phyloP scores from a whole-genome alignment of 2,329 filamentous ascomycete species.

The Penicillium decumbens region DNA sequence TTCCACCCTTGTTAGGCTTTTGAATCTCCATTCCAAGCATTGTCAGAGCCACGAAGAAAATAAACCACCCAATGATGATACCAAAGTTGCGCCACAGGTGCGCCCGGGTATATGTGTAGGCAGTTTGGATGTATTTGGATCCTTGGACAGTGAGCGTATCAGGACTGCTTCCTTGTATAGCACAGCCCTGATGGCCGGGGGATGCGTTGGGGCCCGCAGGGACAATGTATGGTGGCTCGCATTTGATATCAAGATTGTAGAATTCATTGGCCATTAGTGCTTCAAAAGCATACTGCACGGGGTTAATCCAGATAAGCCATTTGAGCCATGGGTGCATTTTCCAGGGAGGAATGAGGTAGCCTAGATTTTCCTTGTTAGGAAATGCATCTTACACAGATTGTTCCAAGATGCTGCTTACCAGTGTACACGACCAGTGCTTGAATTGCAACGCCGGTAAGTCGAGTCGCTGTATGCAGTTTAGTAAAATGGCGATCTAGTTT shows the following conservation, averaged over 20 bases:
- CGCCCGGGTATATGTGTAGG: conserved; percentile 52
- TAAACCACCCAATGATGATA: conserved; percentile 70
- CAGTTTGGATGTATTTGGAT: conserved; percentile 51
- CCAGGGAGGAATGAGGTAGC: conserved; percentile 59
- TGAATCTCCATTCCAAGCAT: conserved; percentile 74
- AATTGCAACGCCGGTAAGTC: conserved; percentile 48
- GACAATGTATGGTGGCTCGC: conserved; percentile 53
- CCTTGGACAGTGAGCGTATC: conserved; percentile 53
- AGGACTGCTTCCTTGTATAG: conserved; percentile 54
- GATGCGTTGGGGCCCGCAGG: conserved; percentile 48
- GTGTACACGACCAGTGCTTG: conserved; percentile 57
- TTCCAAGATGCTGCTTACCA: conserved; percentile 18
- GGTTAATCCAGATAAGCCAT: conserved; percentile 63
- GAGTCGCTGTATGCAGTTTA: conserved; percentile 34
- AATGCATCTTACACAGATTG: no score
- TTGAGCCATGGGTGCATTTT: conserved; percentile 61
- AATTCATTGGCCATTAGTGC: conserved; percentile 68
- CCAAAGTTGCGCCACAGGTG: conserved; percentile 71
- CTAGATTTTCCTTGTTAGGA: conserved; percentile 25
- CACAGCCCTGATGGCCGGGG: conserved; percentile 54
- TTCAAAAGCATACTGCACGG: conserved; percentile 66
- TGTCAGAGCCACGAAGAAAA: conserved; percentile 70
- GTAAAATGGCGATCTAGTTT: background rate
- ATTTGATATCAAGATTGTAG: conserved; percentile 53
- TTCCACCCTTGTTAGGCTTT: conserved; percentile 75